These are phyloP conservation scores for Fusarium decemcellulare DNA, from an alignment of 2,329 filamentous ascomycete genomes.

Conservation along the genomic window DNA sequence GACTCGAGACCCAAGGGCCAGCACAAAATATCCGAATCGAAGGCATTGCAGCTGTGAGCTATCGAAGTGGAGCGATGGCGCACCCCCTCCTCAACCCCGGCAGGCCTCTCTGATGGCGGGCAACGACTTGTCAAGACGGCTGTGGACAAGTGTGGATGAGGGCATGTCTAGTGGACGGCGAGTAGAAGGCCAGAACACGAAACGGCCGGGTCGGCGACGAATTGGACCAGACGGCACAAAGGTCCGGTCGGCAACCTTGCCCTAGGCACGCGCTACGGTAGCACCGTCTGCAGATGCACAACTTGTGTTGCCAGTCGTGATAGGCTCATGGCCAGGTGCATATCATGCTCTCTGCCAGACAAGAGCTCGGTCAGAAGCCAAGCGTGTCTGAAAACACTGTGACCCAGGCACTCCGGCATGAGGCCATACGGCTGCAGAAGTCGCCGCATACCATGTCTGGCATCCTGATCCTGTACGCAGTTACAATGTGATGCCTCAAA, in stretches of 20 bases:
- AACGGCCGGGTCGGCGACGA: constrained; percentile 32
- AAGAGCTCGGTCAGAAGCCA: constrained; percentile 16
- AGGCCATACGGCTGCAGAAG: constrained; percentile 36
- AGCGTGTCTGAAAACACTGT: constrained; percentile 21
- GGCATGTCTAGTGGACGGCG: constrained; percentile 23
- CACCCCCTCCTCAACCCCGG: constrained; percentile 40
- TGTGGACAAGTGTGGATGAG: constrained; percentile 37
- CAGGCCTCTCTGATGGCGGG: constrained; percentile 35
- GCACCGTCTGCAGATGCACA: constrained; percentile 39
- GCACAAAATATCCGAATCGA: constrained; percentile 31
- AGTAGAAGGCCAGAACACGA: constrained; percentile 35
- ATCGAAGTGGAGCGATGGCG: constrained; percentile 44
- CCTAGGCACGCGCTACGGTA: constrained; percentile 39
- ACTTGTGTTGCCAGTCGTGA: constrained; percentile 32
- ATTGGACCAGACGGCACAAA: constrained; percentile 27
- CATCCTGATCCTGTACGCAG: constrained; percentile 13
- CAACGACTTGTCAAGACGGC: constrained; percentile 43
- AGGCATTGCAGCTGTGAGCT: constrained; percentile 41
- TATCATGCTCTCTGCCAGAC: constrained; percentile 29
- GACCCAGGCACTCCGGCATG: constrained; percentile 23
- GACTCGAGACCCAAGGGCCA: constrained; percentile 2
- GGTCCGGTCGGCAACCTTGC: constrained; percentile 35
- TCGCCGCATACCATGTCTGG: constrained; percentile 21
- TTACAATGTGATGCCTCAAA: constrained; percentile 15
- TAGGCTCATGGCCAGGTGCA: constrained; percentile 28